Conservation (phyloP, 306 rosid species). For the Phaseolus lunatus region DNA sequence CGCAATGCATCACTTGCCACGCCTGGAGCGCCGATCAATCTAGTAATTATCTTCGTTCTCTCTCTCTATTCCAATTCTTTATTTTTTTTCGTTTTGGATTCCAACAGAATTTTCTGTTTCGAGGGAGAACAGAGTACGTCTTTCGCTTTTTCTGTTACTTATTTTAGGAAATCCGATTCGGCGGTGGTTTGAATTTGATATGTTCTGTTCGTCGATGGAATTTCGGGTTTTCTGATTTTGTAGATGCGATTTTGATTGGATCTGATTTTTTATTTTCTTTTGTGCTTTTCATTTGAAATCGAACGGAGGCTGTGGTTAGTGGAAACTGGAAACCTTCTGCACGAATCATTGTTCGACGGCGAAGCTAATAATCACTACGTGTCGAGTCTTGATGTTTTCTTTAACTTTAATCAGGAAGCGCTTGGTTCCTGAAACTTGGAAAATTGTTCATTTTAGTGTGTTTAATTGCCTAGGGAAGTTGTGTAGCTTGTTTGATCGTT, state of each 20-base stretch:
- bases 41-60: slow-evolving; percentile 52
- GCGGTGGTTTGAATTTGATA: slow-evolving; percentile 11
- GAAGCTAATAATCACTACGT: neutral
- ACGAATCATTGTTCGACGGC: slow-evolving; percentile 9
- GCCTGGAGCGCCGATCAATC: slow-evolving; percentile 94
- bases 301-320: slow-evolving; percentile 10
- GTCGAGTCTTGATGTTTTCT: neutral
- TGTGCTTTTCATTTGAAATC: neutral
- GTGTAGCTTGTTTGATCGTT: slow-evolving; percentile 7
- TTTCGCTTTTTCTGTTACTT: neutral
- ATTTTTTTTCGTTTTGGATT: slow-evolving; percentile 23
- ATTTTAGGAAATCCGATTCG: slow-evolving; percentile 2
- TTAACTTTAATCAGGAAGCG: neutral
- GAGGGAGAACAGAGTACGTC: neutral
- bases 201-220: neutral
- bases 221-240: slow-evolving; percentile 12
- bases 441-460: slow-evolving; percentile 7
- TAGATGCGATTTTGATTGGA: slow-evolving; percentile 34
- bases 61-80: neutral
- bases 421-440: neutral
- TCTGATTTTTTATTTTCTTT: slow-evolving; percentile 1
- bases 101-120: slow-evolving; percentile 23
- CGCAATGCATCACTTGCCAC: slow-evolving; percentile 86
- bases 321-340: neutral
- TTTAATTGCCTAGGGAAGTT: slow-evolving; percentile 1